A percentile compares a stretch with the other conserved stretches of the same genome.
phyloP scores from a whole-genome alignment of 352 stramenopile species.

The Pythium coloratum region DNA sequence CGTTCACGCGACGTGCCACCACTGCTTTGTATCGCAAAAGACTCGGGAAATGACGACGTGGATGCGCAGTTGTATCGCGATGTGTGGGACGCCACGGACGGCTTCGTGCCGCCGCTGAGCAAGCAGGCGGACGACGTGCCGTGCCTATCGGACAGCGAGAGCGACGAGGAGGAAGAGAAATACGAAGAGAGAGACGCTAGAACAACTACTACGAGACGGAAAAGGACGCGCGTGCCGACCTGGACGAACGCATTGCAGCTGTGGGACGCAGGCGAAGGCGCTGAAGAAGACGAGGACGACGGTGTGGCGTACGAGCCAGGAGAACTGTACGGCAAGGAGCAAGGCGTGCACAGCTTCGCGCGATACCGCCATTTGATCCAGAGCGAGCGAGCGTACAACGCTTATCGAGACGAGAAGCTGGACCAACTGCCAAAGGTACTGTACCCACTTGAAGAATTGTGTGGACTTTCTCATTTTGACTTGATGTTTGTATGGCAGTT shows the following conservation, averaged over 20 bases:
- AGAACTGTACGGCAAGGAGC: slow-evolving; percentile 37
- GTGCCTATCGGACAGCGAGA: slow-evolving; percentile 75
- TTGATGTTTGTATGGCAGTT: slow-evolving; percentile 32
- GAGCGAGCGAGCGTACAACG: slow-evolving; percentile 61
- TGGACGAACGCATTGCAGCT: slow-evolving; percentile 39
- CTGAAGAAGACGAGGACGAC: slow-evolving; percentile 10
- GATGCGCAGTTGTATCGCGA: slow-evolving; percentile 21
- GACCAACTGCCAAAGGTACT: slow-evolving; percentile 56
- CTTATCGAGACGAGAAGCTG: slow-evolving; percentile 44
- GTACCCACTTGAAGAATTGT: neutral
- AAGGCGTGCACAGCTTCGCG: slow-evolving; percentile 46
- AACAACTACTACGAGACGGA: slow-evolving; percentile 2
- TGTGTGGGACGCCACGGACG: slow-evolving; percentile 47
- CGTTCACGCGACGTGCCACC: slow-evolving; percentile 21
- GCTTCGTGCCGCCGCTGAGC: slow-evolving; percentile 37
- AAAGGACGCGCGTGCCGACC: slow-evolving; percentile 9
- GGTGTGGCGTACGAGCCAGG: slow-evolving; percentile 37
- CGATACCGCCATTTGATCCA: slow-evolving; percentile 59
- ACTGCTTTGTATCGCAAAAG: slow-evolving; percentile 14
- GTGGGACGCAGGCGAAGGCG: slow-evolving; percentile 7
- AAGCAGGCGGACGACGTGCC: slow-evolving; percentile 42
- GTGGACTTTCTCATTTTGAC: slow-evolving; percentile 24
- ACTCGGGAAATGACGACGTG: neutral
- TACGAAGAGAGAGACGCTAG: neutral
- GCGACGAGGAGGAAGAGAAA: slow-evolving; percentile 48